A percentile compares a stretch with the other conserved stretches of the same genome.
These are phyloP conservation scores for Ajuga reptans DNA, from an alignment of 305 asterid genomes.

Conservation along the genomic window DNA sequence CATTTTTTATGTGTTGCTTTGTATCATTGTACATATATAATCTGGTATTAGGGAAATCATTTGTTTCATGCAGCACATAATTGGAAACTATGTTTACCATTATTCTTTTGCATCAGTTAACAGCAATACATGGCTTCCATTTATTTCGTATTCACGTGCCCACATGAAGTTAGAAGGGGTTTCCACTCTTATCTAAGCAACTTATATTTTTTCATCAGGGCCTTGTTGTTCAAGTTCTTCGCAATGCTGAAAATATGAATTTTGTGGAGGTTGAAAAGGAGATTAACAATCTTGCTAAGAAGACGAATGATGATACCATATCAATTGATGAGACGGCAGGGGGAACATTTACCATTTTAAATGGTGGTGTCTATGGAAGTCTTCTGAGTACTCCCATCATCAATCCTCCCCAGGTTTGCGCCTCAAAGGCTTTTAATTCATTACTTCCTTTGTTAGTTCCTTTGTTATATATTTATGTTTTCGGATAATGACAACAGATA, in stretches of 20 bases:
- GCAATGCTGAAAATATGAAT: constrained; percentile 75
- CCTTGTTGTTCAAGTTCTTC: constrained; percentile 94
- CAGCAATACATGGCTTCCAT: neutral
- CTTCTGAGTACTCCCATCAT: constrained; percentile 95
- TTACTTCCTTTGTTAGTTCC: neutral
- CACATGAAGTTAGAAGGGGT: neutral
- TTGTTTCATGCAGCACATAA: neutral
- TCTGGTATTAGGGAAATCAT: neutral
- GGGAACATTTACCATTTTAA: constrained; percentile 89
- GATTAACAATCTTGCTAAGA: constrained; percentile 79
- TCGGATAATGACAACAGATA: neutral
- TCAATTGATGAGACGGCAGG: constrained; percentile 99
- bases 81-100: neutral
- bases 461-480: neutral
- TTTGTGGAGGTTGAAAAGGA: constrained; percentile 93
- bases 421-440: neutral
- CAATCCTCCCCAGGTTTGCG: constrained; percentile 92
- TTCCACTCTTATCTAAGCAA: neutral
- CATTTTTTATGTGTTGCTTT: neutral
- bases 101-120: neutral
- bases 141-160: neutral
- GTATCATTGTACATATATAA: neutral
- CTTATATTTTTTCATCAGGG: constrained; percentile 47
- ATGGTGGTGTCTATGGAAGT: constrained; percentile 98
- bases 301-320: constrained; percentile 75